phyloP scores from a whole-genome alignment of 352 stramenopile genomes.

The Phytophthora kernoviae region DNA sequence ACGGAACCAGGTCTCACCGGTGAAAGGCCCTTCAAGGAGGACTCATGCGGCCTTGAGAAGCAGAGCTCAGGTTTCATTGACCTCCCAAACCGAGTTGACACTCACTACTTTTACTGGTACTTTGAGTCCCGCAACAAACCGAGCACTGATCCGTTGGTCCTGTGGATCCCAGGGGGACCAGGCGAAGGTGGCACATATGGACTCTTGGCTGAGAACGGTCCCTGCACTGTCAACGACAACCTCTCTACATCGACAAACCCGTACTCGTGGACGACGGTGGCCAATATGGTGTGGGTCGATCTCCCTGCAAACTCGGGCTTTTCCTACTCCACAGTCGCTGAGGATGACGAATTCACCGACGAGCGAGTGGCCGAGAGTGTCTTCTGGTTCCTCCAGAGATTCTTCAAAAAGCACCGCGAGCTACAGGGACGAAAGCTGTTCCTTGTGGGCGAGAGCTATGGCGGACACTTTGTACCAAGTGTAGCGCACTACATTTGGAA shows the following conservation, averaged over 20 bases:
- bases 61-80: constrained; percentile 59
- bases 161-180: constrained; percentile 68
- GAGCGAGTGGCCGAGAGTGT: constrained; percentile 51
- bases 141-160: constrained; percentile 49
- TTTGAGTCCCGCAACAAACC: constrained; percentile 47
- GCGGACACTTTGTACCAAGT: constrained; percentile 56
- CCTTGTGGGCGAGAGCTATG: constrained; percentile 65
- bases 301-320: constrained; percentile 48
- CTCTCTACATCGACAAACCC: constrained; percentile 41
- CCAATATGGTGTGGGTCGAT: constrained; percentile 64
- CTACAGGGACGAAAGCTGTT: constrained; percentile 49
- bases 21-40: constrained; percentile 9
- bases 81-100: constrained; percentile 52
- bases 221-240: constrained; percentile 48
- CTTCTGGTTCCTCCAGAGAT: constrained; percentile 63
- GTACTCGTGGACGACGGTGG: constrained; percentile 51
- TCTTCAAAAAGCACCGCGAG: constrained; percentile 50
- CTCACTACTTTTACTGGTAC: constrained; percentile 79
- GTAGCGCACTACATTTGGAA: constrained; percentile 48
- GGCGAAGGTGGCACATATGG: constrained; percentile 39
- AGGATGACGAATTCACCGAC: constrained; percentile 42
- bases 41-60: constrained; percentile 40
- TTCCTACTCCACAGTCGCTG: constrained; percentile 29
- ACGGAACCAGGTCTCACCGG: not conserved
- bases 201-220: constrained; percentile 62